phyloP scores from a whole-genome alignment of 2,329 filamentous ascomycete species.

The Metarhizium album region DNA sequence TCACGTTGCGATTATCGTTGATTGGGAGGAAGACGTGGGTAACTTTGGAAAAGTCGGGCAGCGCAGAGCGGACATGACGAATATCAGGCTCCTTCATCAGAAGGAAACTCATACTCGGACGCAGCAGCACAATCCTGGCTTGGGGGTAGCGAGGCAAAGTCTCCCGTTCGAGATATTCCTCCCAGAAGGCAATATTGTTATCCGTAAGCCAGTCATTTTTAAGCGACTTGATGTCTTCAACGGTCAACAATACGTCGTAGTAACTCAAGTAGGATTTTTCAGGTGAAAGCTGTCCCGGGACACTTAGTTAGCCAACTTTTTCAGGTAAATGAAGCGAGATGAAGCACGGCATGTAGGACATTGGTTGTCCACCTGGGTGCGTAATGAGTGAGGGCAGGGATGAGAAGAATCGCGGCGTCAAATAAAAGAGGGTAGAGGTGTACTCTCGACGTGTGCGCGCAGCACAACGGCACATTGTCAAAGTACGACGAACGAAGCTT shows the following conservation, averaged over 20 bases:
- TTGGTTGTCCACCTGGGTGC: not conserved
- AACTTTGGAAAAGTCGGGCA: conserved; percentile 69
- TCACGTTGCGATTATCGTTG: conserved; percentile 73
- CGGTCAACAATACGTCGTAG: conserved; percentile 49
- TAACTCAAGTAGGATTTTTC: conserved; percentile 30
- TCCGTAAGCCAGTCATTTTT: conserved; percentile 95
- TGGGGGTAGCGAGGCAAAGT: conserved; percentile 69
- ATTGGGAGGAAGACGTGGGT: conserved; percentile 95
- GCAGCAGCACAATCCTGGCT: conserved; percentile 79
- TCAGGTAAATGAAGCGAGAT: not conserved
- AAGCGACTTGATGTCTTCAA: conserved; percentile 79
- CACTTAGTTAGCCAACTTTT: not conserved
- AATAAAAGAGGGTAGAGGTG: not conserved
- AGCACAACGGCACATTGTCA: not conserved
- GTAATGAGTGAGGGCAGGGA: not conserved
- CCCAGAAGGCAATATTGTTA: conserved; percentile 96
- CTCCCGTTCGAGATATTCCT: conserved; percentile 92
- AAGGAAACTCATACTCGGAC: conserved; percentile 87
- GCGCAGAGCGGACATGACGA: conserved; percentile 48
- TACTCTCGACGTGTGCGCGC: not conserved
- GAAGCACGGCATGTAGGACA: not conserved
- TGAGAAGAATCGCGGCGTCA: not conserved
- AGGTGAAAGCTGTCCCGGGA: conserved; percentile 33
- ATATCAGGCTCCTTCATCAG: conserved; percentile 63
- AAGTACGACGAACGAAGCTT: not conserved